phyloP scores from a whole-genome alignment of 2,329 filamentous ascomycete species.

The Immersiporthe knoxdaviesiana region DNA sequence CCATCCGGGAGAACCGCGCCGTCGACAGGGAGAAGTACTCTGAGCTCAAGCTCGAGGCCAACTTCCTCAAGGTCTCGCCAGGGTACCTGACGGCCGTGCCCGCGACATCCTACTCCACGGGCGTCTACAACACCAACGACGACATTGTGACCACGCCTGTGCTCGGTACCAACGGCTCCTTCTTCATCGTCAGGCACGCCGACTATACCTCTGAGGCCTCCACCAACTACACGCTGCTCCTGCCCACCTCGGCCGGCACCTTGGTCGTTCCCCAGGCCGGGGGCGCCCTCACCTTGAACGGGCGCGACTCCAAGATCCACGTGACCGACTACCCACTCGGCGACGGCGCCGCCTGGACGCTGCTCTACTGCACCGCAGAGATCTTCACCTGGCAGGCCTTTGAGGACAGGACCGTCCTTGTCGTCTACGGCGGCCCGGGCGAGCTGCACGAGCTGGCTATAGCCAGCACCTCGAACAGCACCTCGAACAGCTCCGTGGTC shows the following conservation, averaged over 20 bases:
- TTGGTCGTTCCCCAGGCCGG: conserved; percentile 61
- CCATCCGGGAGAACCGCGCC: conserved; percentile 52
- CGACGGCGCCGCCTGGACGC: conserved; percentile 49
- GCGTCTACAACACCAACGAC: conserved; percentile 57
- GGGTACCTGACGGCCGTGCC: conserved; percentile 66
- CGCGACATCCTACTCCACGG: conserved; percentile 50
- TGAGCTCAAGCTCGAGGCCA: conserved; percentile 75
- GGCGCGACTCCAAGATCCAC: conserved; percentile 69
- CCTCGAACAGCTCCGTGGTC: conserved; percentile 10
- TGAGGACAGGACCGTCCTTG: conserved; percentile 58
- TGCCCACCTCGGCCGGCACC: conserved; percentile 62
- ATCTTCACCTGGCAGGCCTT: conserved; percentile 72
- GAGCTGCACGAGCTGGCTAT: conserved; percentile 68
- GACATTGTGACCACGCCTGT: conserved; percentile 67
- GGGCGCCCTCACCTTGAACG: conserved; percentile 58
- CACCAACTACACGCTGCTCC: conserved; percentile 64
- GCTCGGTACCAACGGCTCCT: conserved; percentile 55
- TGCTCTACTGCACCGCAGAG: conserved; percentile 72
- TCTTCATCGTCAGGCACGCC: conserved; percentile 70
- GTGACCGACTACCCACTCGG: conserved; percentile 69
- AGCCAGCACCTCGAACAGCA: conserved; percentile 19
- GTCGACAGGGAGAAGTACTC: conserved; percentile 77
- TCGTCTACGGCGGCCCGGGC: conserved; percentile 65
- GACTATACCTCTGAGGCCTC: conserved; percentile 62
- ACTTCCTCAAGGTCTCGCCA: conserved; percentile 74